Evolutionary conservation across 2,329 filamentous ascomycete species (phyloP).

Genomic region (Penicillium rolfsii): DNA sequence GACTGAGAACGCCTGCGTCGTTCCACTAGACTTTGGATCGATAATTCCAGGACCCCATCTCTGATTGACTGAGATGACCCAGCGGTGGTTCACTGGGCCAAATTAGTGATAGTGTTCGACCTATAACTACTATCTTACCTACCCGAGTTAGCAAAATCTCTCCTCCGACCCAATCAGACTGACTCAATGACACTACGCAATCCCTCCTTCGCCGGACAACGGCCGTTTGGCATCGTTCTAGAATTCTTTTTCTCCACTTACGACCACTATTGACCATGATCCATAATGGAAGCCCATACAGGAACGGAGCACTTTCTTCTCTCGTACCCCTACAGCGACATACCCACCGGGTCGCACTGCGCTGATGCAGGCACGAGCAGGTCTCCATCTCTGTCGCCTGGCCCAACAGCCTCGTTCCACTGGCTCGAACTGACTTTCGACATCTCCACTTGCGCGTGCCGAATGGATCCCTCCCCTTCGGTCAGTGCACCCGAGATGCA

Average conservation of each 20-base stretch:
- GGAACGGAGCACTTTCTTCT: neutral
- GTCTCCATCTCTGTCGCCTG: neutral
- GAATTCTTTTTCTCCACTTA: neutral
- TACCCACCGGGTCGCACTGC: neutral
- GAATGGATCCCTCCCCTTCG: constrained; percentile 7
- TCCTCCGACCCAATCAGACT: neutral
- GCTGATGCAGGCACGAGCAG: constrained; percentile 3
- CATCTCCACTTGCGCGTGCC: constrained; percentile 5
- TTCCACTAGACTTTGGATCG: neutral
- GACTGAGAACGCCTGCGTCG: no score
- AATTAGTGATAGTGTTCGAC: neutral
- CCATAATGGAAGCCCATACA: neutral
- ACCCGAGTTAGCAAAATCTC: neutral
- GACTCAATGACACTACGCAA: neutral
- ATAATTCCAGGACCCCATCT: neutral
- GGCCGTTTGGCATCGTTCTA: neutral
- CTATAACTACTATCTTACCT: neutral
- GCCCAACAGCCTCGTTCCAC: neutral
- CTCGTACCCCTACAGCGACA: neutral
- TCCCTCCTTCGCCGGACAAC: neutral
- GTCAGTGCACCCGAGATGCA: constrained; percentile 17
- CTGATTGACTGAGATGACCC: neutral
- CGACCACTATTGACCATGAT: neutral
- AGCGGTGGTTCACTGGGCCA: neutral
- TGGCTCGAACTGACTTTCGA: neutral